These are phyloP conservation scores for Pisolithus thermaeus DNA, from an alignment of 1,284 basidiomycete species.

Conservation along the genomic window DNA sequence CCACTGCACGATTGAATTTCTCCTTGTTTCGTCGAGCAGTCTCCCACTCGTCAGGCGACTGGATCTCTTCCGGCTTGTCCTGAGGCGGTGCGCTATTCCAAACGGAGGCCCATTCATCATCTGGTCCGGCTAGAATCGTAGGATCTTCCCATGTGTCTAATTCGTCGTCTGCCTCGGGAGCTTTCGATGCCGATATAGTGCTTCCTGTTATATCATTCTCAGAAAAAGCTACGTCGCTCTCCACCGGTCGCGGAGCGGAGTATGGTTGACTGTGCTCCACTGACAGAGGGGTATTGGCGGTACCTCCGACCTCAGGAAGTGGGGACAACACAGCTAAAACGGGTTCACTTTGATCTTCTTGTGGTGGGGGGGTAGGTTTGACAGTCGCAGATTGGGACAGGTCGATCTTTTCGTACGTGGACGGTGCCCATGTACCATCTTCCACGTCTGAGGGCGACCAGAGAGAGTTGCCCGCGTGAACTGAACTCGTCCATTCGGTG, in stretches of 20 bases:
- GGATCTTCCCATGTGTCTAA: constrained; percentile 34
- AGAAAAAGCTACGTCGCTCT: background rate
- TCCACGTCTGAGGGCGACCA: constrained; percentile 22
- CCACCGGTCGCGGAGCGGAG: background rate
- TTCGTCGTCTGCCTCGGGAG: background rate
- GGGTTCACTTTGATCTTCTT: constrained; percentile 6
- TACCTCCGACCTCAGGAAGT: background rate
- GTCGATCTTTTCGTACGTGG: constrained; percentile 36
- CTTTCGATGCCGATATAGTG: background rate
- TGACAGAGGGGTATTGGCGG: background rate
- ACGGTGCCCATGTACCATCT: constrained; percentile 19
- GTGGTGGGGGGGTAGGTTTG: constrained; percentile 6
- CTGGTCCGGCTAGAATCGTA: constrained; percentile 24
- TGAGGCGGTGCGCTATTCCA: constrained; percentile 25
- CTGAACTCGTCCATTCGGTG: constrained; percentile 43
- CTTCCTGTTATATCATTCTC: background rate
- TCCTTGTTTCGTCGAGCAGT: constrained; percentile 52
- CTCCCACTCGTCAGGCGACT: constrained; percentile 59
- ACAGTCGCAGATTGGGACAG: constrained; percentile 18
- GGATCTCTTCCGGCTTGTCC: constrained; percentile 15
- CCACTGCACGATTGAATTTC: constrained; percentile 55
- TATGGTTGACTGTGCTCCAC: constrained; percentile 4
- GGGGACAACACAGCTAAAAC: background rate
- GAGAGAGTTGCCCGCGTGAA: constrained; percentile 30
- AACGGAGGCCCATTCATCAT: constrained; percentile 45